Percentiles rank a stretch among this genome's conserved stretches.
phyloP scores from a whole-genome alignment of 2,329 filamentous ascomycete genomes.

The Gliomastix tumulicola region DNA sequence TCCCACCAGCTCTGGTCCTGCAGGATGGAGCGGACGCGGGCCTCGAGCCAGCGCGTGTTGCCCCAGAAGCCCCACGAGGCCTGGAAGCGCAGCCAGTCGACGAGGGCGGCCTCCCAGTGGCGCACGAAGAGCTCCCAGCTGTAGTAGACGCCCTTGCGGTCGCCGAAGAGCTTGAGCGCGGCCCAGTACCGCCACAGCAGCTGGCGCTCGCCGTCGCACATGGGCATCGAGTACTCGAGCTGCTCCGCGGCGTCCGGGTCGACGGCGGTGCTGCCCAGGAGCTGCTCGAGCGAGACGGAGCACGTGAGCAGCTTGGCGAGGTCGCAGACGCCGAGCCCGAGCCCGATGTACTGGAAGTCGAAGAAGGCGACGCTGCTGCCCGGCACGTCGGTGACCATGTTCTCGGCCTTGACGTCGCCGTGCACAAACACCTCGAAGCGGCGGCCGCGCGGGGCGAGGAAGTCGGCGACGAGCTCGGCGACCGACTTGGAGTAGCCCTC shows the following conservation, averaged over 20 bases:
- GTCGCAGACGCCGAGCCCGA: slow-evolving; percentile 59
- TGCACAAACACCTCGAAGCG: slow-evolving; percentile 53
- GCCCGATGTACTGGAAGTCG: slow-evolving; percentile 63
- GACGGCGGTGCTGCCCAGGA: too few relatives aligned
- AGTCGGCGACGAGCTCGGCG: slow-evolving; percentile 44
- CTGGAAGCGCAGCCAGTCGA: slow-evolving; percentile 60
- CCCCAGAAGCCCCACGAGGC: slow-evolving; percentile 57
- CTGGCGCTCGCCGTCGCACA: slow-evolving; percentile 40
- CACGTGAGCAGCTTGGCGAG: slow-evolving; percentile 62
- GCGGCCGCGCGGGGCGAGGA: slow-evolving; percentile 38
- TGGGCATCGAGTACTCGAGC: slow-evolving; percentile 21
- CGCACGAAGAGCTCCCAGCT: slow-evolving; percentile 44
- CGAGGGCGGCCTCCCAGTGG: slow-evolving; percentile 61
- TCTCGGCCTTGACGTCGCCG: slow-evolving; percentile 64
- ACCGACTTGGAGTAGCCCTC: slow-evolving; percentile 21
- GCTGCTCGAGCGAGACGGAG: slow-evolving; percentile 49
- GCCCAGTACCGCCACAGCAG: slow-evolving; percentile 45
- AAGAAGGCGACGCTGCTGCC: slow-evolving; percentile 54
- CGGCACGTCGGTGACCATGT: slow-evolving; percentile 48
- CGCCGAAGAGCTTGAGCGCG: slow-evolving; percentile 14
- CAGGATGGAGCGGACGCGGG: slow-evolving; percentile 42
- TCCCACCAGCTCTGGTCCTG: slow-evolving; percentile 33
- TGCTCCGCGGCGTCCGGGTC: slow-evolving; percentile 3
- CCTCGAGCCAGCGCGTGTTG: slow-evolving; percentile 51
- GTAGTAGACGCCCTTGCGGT: slow-evolving; percentile 25